Evolutionary conservation across 2,329 filamentous ascomycete genomes (phyloP).

Genomic region (Aschersonia sp.): DNA sequence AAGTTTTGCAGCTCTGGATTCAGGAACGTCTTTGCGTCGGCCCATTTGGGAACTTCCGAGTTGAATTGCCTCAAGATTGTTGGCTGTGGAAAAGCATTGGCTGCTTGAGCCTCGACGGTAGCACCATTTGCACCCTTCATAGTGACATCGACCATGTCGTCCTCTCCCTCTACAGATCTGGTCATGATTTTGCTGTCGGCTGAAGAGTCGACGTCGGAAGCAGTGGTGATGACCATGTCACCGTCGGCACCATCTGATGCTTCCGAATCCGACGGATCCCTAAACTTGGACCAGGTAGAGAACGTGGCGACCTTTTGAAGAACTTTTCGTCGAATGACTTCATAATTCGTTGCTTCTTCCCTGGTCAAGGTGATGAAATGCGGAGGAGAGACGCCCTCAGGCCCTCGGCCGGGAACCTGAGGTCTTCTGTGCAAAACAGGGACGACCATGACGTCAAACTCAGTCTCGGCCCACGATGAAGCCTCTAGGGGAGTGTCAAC

Average conservation of each 20-base stretch:
- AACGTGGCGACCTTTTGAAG: constrained; percentile 61
- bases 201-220: constrained; percentile 50
- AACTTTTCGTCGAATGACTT: constrained; percentile 66
- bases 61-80: constrained; percentile 32
- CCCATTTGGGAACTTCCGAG: constrained; percentile 35
- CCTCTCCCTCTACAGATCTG: constrained; percentile 72
- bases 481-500: constrained; percentile 25
- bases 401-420: constrained; percentile 13
- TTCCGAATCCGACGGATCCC: constrained; percentile 29
- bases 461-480: constrained; percentile 43
- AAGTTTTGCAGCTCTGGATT: constrained; percentile 50
- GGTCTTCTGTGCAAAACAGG: constrained; percentile 51
- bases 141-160: constrained; percentile 79
- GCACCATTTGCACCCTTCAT: constrained; percentile 50
- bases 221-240: constrained; percentile 53
- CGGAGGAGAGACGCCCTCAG: constrained; percentile 27
- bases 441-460: constrained; percentile 53
- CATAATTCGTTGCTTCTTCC: constrained; percentile 52
- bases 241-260: constrained; percentile 44
- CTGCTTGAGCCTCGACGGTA: constrained; percentile 13
- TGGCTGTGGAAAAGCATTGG: constrained; percentile 8
- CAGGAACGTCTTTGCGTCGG: constrained; percentile 40
- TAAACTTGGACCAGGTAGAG: constrained; percentile 54
- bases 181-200: constrained; percentile 59
- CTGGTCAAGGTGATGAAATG: constrained; percentile 64